These are phyloP conservation scores for Metahyphopichia silvanorum DNA, from an alignment of 805 yeast genomes.

Conservation along the genomic window DNA sequence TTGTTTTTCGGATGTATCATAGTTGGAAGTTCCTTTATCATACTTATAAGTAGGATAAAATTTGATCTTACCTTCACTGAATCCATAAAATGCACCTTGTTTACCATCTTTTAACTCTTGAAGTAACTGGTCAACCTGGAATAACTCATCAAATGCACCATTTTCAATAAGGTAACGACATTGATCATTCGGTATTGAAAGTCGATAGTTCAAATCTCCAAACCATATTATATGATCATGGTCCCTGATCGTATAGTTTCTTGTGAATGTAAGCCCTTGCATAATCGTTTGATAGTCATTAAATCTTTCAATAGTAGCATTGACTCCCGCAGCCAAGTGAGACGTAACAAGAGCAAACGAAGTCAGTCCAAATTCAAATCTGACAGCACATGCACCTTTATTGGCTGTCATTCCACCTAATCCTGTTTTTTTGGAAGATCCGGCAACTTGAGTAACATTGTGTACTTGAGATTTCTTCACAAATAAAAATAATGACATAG, in stretches of 20 bases:
- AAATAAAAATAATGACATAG: conserved; percentile 61
- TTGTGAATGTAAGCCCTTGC: conserved; percentile 72
- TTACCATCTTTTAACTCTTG: conserved; percentile 61
- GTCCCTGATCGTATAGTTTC: conserved; percentile 69
- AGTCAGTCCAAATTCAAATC: conserved; percentile 79
- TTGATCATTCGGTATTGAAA: conserved; percentile 65
- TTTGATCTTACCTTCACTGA: conserved; percentile 69
- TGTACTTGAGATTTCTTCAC: conserved; percentile 38
- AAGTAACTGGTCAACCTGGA: conserved; percentile 74
- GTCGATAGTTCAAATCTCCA: conserved; percentile 92
- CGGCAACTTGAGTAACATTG: conserved; percentile 77
- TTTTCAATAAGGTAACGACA: conserved; percentile 53
- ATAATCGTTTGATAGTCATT: conserved; percentile 76
- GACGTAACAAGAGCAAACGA: conserved; percentile 83
- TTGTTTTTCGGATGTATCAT: conserved; percentile 89
- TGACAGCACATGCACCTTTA: conserved; percentile 93
- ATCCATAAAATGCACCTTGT: conserved; percentile 71
- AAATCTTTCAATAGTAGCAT: conserved; percentile 78
- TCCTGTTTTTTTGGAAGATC: conserved; percentile 94
- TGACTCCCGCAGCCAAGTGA: conserved; percentile 91
- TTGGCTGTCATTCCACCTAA: conserved; percentile 96
- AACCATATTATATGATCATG: conserved; percentile 85
- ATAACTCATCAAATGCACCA: conserved; percentile 48
- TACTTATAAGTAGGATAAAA: conserved; percentile 92
- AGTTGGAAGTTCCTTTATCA: conserved; percentile 75